phyloP scores from a whole-genome alignment of 352 stramenopile species.

The Lagenidium giganteum region DNA sequence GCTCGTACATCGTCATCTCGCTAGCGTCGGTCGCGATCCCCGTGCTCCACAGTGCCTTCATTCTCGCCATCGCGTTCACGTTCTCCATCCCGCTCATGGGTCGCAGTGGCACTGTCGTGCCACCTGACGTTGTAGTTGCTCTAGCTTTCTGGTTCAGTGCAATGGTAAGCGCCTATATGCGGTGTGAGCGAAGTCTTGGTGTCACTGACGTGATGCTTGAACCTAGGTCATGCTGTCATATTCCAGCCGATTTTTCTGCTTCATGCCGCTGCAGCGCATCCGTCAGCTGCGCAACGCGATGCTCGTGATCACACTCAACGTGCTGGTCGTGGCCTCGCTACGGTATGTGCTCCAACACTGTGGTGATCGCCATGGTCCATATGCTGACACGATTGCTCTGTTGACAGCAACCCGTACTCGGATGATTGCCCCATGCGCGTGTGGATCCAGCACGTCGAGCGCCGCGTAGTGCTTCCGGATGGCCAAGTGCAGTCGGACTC shows the following conservation, averaged over 20 bases:
- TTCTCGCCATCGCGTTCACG: constrained; percentile 49
- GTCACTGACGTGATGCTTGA: too few relatives aligned
- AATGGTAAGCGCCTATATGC: too few relatives aligned
- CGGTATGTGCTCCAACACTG: too few relatives aligned
- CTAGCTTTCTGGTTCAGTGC: constrained; percentile 44
- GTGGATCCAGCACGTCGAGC: constrained; percentile 65
- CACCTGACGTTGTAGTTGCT: constrained; percentile 49
- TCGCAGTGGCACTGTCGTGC: constrained; percentile 42
- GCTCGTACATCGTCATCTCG: constrained; percentile 41
- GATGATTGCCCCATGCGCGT: constrained; percentile 60
- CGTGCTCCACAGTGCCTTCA: constrained; percentile 53
- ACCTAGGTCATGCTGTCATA: constrained; percentile 36
- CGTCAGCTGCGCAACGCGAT: constrained; percentile 29
- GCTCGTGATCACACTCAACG: constrained; percentile 26
- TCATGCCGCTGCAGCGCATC: constrained; percentile 40
- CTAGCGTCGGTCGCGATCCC: constrained; percentile 44
- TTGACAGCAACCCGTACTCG: constrained; percentile 69
- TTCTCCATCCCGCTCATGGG: constrained; percentile 78
- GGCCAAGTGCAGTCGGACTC: constrained; percentile 44
- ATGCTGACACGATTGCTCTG: not conserved
- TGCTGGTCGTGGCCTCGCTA: constrained; percentile 40
- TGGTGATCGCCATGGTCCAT: too few relatives aligned
- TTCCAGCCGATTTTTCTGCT: constrained; percentile 68
- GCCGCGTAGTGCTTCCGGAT: constrained; percentile 36
- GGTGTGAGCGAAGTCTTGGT: too few relatives aligned